Evolutionary conservation across 768 basidiomycete species (phyloP).

Genomic region (Lactarius quietus): DNA sequence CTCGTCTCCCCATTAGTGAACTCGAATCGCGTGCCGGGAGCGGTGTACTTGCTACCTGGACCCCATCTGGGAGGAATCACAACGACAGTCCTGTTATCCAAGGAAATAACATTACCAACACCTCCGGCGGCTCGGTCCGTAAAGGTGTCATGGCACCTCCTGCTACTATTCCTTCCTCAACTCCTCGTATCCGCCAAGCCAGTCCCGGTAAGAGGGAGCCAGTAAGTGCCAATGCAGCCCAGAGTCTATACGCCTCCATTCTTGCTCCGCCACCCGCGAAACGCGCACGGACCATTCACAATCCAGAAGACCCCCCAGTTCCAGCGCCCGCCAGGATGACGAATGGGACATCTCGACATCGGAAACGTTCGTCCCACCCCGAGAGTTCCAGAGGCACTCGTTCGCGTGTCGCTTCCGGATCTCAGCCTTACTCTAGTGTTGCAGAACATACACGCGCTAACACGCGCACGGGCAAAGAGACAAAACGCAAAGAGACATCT

Average conservation of each 20-base stretch:
- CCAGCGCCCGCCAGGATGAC: slow-evolving; percentile 42
- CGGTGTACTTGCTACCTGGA: slow-evolving; percentile 35
- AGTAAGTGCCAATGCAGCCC: slow-evolving; percentile 40
- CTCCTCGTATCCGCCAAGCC: slow-evolving; percentile 14
- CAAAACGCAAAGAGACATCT: slow-evolving; percentile 13
- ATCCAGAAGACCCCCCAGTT: slow-evolving; percentile 64
- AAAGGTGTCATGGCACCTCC: slow-evolving; percentile 49
- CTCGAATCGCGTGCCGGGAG: slow-evolving; percentile 58
- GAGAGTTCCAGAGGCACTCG: slow-evolving; percentile 19
- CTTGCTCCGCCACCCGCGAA: slow-evolving; percentile 73
- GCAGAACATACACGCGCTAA: slow-evolving; percentile 27
- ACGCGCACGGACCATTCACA: slow-evolving; percentile 76
- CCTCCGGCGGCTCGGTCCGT: slow-evolving; percentile 24
- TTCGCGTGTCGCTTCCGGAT: slow-evolving; percentile 9
- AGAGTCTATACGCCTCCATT: slow-evolving; percentile 70
- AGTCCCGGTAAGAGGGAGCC: slow-evolving; percentile 30
- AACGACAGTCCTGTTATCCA: slow-evolving; percentile 53
- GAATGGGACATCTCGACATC: slow-evolving; percentile 29
- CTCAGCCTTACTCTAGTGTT: slow-evolving; percentile 22
- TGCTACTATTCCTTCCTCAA: slow-evolving; percentile 24
- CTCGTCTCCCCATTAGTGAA: slow-evolving; percentile 62
- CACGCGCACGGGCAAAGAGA: slow-evolving; percentile 16
- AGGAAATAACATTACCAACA: slow-evolving; percentile 38
- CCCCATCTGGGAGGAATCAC: slow-evolving; percentile 37
- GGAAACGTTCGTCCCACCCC: slow-evolving; percentile 26